These are phyloP conservation scores for Maudiozyma bulderi DNA, from an alignment of 805 yeast genomes.

Conservation along the genomic window DNA sequence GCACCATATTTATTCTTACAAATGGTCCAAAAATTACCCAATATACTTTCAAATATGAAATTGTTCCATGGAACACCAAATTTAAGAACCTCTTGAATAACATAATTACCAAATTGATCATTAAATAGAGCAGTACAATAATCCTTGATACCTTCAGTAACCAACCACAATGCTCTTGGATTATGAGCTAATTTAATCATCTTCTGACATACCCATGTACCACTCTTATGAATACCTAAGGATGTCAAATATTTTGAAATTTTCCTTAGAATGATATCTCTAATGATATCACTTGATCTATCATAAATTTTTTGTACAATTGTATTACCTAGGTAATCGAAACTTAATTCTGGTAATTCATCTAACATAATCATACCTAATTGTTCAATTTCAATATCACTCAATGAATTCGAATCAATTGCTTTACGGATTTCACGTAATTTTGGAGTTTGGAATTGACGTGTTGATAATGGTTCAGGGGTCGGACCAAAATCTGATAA, in stretches of 20 bases:
- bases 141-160: conserved; percentile 64
- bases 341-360: conserved; percentile 82
- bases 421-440: conserved; percentile 77
- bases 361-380: conserved; percentile 74
- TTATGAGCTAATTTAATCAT: conserved; percentile 67
- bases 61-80: conserved; percentile 84
- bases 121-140: conserved; percentile 77
- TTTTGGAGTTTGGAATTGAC: conserved; percentile 82
- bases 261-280: conserved; percentile 69
- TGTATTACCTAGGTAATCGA: conserved; percentile 92
- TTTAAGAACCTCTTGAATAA: conserved; percentile 87
- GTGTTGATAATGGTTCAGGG: conserved; percentile 61
- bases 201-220: conserved; percentile 99
- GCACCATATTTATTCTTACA: conserved; percentile 90
- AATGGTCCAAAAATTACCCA: conserved; percentile 67
- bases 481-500: conserved; percentile 55
- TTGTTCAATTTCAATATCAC: conserved; percentile 67
- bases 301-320: conserved; percentile 90
- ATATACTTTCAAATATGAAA: conserved; percentile 75
- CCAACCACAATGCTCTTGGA: conserved; percentile 50
- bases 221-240: conserved; percentile 92
- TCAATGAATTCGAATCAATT: conserved; percentile 45
- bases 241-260: conserved; percentile 76
- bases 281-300: conserved; percentile 55
- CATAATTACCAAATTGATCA: conserved; percentile 96